A percentile compares a stretch with the other conserved stretches of the same genome.
Conservation (phyloP, 2,329 filamentous ascomycete species). For the Biscogniauxia marginata region DNA sequence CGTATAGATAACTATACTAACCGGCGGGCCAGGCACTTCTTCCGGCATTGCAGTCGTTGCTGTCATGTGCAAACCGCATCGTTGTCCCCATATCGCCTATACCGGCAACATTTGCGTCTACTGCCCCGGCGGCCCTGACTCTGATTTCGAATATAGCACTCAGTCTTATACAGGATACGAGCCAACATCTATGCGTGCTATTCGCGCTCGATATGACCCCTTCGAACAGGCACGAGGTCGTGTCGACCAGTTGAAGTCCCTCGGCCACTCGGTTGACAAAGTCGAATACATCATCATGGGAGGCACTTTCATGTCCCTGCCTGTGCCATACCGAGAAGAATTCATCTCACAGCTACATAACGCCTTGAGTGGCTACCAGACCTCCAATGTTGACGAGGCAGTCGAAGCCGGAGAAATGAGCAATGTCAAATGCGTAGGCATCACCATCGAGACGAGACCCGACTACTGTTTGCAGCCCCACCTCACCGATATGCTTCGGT, state of each 20-base stretch:
- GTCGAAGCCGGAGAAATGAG: slow-evolving; percentile 95
- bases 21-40: slow-evolving; percentile 57
- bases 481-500: slow-evolving; percentile 92
- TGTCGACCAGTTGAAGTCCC: slow-evolving; percentile 92
- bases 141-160: slow-evolving; percentile 98
- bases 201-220: slow-evolving; percentile 93
- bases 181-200: slow-evolving; percentile 96
- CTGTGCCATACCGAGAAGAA: slow-evolving; percentile 83
- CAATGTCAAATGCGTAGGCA: slow-evolving; percentile 95
- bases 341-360: slow-evolving; percentile 98
- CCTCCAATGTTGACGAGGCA: slow-evolving; percentile 90
- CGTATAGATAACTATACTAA: slow-evolving; percentile 1
- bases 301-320: slow-evolving; percentile 96
- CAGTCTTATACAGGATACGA: slow-evolving; percentile 99
- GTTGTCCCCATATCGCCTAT: slow-evolving; percentile 96
- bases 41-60: slow-evolving; percentile 97
- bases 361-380: slow-evolving; percentile 92
- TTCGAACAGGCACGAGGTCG: slow-evolving; percentile 95
- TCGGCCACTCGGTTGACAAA: slow-evolving; percentile 97
- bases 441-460: slow-evolving; percentile 95
- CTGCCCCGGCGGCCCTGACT: slow-evolving; percentile 94
- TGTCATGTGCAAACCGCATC: slow-evolving; percentile 98
- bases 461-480: slow-evolving; percentile 98
- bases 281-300: slow-evolving; percentile 99
- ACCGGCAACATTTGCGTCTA: slow-evolving; percentile 99